Conservation (phyloP, 352 stramenopile species). For the Globisporangium nodosum region DNA sequence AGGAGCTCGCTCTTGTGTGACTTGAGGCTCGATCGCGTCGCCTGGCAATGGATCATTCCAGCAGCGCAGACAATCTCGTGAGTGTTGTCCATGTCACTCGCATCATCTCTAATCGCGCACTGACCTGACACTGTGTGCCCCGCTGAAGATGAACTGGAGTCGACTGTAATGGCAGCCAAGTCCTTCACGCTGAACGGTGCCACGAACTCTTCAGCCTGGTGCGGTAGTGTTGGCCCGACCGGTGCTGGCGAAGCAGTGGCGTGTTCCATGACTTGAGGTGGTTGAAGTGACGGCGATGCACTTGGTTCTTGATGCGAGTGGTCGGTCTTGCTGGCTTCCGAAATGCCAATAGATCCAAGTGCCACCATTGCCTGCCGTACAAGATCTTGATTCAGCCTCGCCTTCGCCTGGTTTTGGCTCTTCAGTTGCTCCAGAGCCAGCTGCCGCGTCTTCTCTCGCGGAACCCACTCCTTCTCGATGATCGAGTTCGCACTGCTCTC, state of each 20-base stretch:
- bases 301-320: background rate
- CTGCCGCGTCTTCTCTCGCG: conserved; percentile 42
- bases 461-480: conserved; percentile 54
- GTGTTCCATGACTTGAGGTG: background rate
- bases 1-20: background rate
- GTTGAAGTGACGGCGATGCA: background rate
- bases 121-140: background rate
- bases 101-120: background rate
- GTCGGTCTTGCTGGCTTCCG: background rate
- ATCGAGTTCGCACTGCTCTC: conserved; percentile 38
- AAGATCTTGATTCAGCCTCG: conserved; percentile 35
- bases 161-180: background rate
- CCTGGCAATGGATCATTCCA: background rate
- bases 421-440: conserved; percentile 40
- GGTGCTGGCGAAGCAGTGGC: background rate
- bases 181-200: background rate
- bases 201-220: background rate
- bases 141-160: background rate
- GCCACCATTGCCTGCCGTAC: conserved; percentile 46
- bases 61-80: background rate
- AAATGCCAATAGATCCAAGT: conserved; percentile 1
- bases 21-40: background rate
- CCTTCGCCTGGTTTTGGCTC: conserved; percentile 23
- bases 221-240: background rate
- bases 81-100: background rate